Conservation (phyloP, 305 asterid species). For the Fraxinus platypoda region DNA sequence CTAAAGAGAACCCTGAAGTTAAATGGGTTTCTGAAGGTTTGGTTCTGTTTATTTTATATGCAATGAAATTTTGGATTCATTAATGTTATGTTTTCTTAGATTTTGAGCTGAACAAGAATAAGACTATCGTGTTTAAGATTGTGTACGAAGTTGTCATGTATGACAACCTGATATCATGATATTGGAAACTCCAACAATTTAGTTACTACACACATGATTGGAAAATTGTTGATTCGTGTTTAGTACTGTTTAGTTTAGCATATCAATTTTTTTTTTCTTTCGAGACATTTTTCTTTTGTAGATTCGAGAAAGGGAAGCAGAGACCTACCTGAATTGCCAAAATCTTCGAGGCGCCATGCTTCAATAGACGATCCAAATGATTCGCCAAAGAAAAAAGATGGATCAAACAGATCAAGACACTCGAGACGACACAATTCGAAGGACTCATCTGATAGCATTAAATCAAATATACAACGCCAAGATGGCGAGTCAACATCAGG, state of each 20-base stretch:
- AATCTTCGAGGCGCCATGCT: conserved; percentile 21
- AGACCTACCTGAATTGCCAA: conserved; percentile 31
- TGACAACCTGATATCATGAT: not conserved
- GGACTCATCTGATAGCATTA: conserved; percentile 14
- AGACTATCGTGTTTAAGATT: not conserved
- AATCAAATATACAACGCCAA: not conserved
- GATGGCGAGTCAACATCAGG: not conserved
- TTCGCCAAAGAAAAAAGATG: conserved; percentile 15
- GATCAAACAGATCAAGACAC: conserved; percentile 25
- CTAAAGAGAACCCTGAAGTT: conserved; percentile 23
- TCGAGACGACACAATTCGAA: conserved; percentile 26
- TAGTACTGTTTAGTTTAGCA: not conserved
- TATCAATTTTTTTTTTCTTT: not conserved
- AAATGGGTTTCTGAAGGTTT: conserved; percentile 55
- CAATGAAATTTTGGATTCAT: not conserved
- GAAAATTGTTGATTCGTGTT: not conserved
- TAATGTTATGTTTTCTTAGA: too few relatives aligned
- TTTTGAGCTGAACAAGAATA: not conserved
- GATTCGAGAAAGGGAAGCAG: conserved; percentile 44
- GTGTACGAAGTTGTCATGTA: not conserved
- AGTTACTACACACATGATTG: not conserved
- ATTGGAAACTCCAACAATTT: not conserved
- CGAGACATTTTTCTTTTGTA: conserved; percentile 7
- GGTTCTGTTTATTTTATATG: not conserved
- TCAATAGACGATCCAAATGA: conserved; percentile 17